Base-by-base conservation (phyloP, 805 yeast genomes). In the Ogataea sp. region DNA sequence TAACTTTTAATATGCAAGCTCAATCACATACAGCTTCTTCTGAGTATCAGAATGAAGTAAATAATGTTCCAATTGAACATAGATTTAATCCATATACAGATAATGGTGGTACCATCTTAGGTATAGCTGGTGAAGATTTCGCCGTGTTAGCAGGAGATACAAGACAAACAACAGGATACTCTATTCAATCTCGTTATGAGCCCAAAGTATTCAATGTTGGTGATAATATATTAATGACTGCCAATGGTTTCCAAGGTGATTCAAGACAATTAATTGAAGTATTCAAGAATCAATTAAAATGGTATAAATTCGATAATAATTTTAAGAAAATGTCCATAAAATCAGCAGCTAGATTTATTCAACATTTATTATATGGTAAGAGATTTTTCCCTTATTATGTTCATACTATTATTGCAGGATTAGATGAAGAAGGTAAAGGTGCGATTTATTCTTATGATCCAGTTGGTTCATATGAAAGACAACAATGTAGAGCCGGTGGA, bases 71-170 rank as follows among this genome's bases (percentile, higher is more conserved):
- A 43, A 87, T 88, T 57, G 95, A 88, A 59, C 96, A 89, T 62
- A 73, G 83, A 60, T 88, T 88, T 67, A 87, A 88, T 57, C 97
- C 97, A 29, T 88, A 88, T 67, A 68, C 90, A 24, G 96, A 89
- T 62, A 87, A 89, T 53, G 98, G 98, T 52, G 98, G 98, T 55
- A 90, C 97, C 7, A 89, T 90, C 40, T 67, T 93, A 50, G 98
- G 97, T 39, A 93, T 93, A 62, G 97, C 98, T 1, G 98, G 98
- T 37, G 85, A 87, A 59, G 97, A 93, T 62, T 93, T 88, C 55
- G 96, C 96, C 16, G 93, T 93, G 27, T 70, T 93, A 44, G 98
- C 98, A 1, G 97, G 97, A 34, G 98, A 93, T 61, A 93, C 98
- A n/a, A 82, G 98, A 69, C 94, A 84, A 55, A 86, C 95, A 5